Percentiles rank a stretch among this genome's conserved stretches.
Evolutionary conservation across 208 protist species (phyloP).

Genomic region (Herpetomonas samuelpessoai): DNA sequence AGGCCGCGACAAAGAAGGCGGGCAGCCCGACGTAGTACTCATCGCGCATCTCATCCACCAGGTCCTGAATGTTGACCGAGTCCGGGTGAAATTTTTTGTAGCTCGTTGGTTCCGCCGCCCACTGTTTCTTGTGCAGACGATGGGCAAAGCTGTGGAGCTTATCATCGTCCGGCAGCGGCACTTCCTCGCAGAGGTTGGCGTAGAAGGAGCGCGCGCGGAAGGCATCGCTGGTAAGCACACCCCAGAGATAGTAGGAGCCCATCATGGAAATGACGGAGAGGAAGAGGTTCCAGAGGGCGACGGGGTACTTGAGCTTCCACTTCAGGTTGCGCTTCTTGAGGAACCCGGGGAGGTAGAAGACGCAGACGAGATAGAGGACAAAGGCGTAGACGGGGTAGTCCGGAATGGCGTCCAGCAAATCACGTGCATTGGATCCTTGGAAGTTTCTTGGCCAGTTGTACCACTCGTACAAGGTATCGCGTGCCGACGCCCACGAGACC

Average conservation of each 20-base stretch:
- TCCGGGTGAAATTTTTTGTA: neutral
- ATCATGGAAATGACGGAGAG: constrained; percentile 32
- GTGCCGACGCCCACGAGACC: neutral
- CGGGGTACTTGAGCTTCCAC: constrained; percentile 12
- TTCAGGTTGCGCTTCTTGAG: constrained; percentile 7
- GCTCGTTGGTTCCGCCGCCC: constrained; percentile 22
- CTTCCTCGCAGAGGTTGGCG: neutral
- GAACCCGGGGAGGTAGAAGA: constrained; percentile 17
- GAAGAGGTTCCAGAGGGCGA: constrained; percentile 45
- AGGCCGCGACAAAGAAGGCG: constrained; percentile 54
- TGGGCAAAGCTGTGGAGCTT: neutral
- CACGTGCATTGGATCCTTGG: constrained; percentile 1
- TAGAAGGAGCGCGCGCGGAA: neutral
- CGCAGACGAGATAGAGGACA: constrained; percentile 13
- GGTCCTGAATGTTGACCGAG: neutral
- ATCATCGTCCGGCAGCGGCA: neutral
- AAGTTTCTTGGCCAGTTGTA: constrained; percentile 4
- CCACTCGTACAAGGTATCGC: neutral
- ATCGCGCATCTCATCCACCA: neutral
- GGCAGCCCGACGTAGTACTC: constrained; percentile 13
- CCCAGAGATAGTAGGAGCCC: constrained; percentile 9
- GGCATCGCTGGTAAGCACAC: neutral
- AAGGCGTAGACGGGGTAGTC: constrained; percentile 17
- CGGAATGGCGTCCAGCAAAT: constrained; percentile 12
- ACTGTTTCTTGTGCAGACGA: neutral